Percentiles rank a stretch among this genome's conserved stretches.
These are phyloP conservation scores for Stachybotrys echinatus DNA, from an alignment of 2,329 filamentous ascomycete species.

Conservation along the genomic window DNA sequence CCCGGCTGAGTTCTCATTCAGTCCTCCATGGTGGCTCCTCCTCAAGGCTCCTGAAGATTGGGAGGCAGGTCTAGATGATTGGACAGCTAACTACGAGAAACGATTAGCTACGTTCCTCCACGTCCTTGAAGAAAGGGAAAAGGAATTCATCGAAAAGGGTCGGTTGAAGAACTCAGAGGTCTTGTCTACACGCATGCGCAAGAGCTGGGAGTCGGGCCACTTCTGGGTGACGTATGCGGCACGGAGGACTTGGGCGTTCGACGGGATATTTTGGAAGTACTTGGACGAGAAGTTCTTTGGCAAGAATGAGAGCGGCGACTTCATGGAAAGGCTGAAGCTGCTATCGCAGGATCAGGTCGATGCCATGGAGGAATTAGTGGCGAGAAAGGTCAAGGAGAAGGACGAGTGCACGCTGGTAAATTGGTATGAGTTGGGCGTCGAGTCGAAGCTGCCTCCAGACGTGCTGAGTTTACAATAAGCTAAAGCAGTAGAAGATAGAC, in stretches of 20 bases:
- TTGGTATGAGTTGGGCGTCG: conserved; percentile 14
- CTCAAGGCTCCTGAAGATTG: conserved; percentile 25
- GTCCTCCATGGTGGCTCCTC: conserved; percentile 34
- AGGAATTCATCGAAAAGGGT: not conserved
- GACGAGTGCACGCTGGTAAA: conserved; percentile 14
- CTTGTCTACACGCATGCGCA: conserved; percentile 27
- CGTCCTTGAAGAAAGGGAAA: conserved; percentile 3
- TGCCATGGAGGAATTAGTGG: conserved; percentile 22
- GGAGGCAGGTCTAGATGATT: conserved; percentile 20
- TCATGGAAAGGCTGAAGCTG: conserved; percentile 16
- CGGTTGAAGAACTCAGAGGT: not conserved
- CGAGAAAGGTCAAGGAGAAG: conserved; percentile 22
- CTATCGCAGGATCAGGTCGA: conserved; percentile 16
- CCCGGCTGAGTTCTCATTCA: conserved; percentile 25
- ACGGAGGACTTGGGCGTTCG: conserved; percentile 31
- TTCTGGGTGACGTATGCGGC: conserved; percentile 28
- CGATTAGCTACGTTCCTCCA: conserved; percentile 26
- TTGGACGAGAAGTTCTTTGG: conserved; percentile 27
- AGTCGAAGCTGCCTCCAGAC: not conserved
- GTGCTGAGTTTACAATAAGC: too few species aligned
- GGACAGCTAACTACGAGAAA: conserved; percentile 20
- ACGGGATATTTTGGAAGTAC: conserved; percentile 28
- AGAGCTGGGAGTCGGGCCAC: conserved; percentile 27
- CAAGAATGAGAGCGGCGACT: conserved; percentile 4
- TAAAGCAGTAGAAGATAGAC: too few species aligned